A percentile compares a stretch with the other conserved stretches of the same genome.
Conservation (phyloP, 2,329 filamentous ascomycete genomes). For the Fusarium devonianum region DNA sequence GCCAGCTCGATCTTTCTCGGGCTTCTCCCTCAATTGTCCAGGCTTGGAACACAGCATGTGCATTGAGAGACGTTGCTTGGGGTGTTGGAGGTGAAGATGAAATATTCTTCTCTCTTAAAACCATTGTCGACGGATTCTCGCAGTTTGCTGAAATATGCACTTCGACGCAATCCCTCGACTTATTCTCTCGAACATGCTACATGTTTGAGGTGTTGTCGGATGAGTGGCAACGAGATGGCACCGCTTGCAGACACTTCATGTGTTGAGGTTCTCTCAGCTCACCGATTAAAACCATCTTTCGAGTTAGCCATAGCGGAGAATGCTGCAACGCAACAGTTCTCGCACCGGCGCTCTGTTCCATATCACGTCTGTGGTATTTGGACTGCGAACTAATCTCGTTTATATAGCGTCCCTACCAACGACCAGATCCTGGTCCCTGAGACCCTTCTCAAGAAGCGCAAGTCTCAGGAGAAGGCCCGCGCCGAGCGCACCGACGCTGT, state of each 20-base stretch:
- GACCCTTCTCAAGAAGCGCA: constrained; percentile 99
- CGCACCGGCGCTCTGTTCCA: constrained; percentile 78
- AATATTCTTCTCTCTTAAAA: constrained; percentile 75
- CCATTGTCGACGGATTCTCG: constrained; percentile 64
- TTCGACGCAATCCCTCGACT: constrained; percentile 42
- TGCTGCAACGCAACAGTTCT: constrained; percentile 93
- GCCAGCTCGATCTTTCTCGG: constrained; percentile 83
- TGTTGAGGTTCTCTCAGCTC: constrained; percentile 53
- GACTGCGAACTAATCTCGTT: constrained; percentile 82
- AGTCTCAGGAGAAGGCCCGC: constrained; percentile 99
- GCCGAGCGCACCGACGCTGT: constrained; percentile 82
- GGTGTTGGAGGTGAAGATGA: constrained; percentile 81
- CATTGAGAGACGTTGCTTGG: constrained; percentile 67
- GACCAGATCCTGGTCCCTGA: constrained; percentile 97
- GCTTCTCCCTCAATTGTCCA: constrained; percentile 64
- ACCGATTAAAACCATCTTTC: constrained; percentile 80
- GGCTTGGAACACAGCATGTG: constrained; percentile 56
- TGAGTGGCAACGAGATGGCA: constrained; percentile 58
- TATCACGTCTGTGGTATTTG: constrained; percentile 62
- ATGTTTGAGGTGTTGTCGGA: constrained; percentile 76
- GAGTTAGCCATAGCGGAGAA: constrained; percentile 91
- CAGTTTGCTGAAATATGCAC: constrained; percentile 40
- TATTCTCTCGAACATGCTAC: constrained; percentile 51
- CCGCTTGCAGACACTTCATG: not conserved
- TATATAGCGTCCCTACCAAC: constrained; percentile 78